These are phyloP conservation scores for Apiospora malaysiana DNA, from an alignment of 2,329 filamentous ascomycete species.

Conservation along the genomic window DNA sequence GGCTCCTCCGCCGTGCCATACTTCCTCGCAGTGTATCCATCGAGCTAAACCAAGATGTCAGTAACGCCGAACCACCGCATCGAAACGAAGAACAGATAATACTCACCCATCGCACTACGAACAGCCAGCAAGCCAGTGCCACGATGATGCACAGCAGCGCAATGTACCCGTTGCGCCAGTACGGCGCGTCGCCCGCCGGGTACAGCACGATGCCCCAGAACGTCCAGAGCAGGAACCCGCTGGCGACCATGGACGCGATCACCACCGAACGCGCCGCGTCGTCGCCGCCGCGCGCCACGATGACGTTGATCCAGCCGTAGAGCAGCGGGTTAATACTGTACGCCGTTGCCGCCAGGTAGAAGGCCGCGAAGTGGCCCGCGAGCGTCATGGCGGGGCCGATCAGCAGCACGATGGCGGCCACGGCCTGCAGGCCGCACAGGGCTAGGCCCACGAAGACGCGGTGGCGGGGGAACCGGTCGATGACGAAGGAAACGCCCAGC, in stretches of 20 bases:
- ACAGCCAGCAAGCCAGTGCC: neutral
- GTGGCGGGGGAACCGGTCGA: neutral
- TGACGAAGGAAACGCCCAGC: constrained; percentile 13
- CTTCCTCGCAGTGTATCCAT: constrained; percentile 8
- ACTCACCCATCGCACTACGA: constrained; percentile 13
- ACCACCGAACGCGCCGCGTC: constrained; percentile 11
- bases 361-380: constrained; percentile 3
- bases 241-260: constrained; percentile 4
- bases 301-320: constrained; percentile 18
- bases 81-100: neutral
- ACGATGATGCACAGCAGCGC: constrained; percentile 9
- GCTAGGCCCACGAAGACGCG: constrained; percentile 2
- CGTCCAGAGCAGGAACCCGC: constrained; percentile 8
- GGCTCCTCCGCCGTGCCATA: neutral
- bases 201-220: constrained; percentile 19
- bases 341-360: constrained; percentile 15
- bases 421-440: neutral
- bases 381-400: neutral
- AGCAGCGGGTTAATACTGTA: constrained; percentile 18
- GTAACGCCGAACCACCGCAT: neutral
- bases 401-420: neutral
- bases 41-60: neutral
- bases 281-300: constrained; percentile 18
- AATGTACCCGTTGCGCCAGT: constrained; percentile 17
- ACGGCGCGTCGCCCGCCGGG: constrained; percentile 9